Conservation (phyloP, 495 filamentous ascomycete species). For the Daldinia vernicosa region DNA sequence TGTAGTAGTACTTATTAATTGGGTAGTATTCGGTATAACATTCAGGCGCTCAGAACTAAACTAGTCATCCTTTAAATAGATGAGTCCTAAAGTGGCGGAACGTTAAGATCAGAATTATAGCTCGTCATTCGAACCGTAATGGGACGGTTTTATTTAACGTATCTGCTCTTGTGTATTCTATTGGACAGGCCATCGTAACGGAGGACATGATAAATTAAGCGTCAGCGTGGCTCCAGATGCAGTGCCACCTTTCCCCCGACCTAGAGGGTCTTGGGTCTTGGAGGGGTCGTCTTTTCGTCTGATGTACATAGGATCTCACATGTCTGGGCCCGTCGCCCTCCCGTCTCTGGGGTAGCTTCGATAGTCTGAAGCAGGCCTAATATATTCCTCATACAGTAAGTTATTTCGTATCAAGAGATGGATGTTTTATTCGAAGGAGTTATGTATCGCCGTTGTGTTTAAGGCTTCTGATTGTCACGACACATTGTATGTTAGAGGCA, state of each 20-base stretch:
- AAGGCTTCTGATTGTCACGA: neutral
- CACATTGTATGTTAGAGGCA: neutral
- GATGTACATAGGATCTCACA: neutral
- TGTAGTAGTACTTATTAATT: neutral
- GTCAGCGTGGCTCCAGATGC: neutral
- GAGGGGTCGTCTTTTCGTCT: neutral
- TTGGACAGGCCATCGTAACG: neutral
- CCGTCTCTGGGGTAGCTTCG: neutral
- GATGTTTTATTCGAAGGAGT: neutral
- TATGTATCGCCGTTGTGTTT: neutral
- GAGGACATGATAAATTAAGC: neutral
- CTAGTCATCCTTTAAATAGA: neutral
- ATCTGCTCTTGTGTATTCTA: neutral
- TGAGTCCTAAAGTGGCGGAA: neutral
- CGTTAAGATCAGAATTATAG: neutral
- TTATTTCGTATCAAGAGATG: neutral
- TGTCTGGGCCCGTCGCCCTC: neutral
- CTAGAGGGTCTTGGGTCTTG: neutral
- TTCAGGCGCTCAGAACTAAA: neutral
- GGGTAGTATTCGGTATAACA: neutral
- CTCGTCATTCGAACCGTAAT: neutral
- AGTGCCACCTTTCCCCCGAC: neutral
- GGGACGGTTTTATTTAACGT: neutral
- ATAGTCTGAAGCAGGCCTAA: neutral
- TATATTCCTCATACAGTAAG: neutral